These are phyloP conservation scores for Metschnikowia drakensbergensis DNA, from an alignment of 805 yeast genomes.

Conservation along the genomic window DNA sequence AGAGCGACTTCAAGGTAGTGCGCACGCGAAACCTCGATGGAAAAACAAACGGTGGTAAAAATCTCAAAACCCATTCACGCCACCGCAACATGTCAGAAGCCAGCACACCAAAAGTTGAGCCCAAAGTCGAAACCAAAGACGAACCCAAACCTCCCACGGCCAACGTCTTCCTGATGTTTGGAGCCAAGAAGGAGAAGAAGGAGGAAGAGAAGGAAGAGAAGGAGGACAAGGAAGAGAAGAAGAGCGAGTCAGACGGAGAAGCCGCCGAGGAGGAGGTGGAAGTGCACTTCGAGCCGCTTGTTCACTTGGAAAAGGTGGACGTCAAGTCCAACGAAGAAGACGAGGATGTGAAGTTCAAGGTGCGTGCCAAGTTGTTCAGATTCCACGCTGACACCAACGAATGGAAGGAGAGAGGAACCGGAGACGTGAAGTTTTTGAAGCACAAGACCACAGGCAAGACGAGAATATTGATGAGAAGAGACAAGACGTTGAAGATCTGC, in stretches of 20 bases:
- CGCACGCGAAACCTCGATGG: slow-evolving; percentile 4
- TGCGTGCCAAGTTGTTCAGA: slow-evolving; percentile 92
- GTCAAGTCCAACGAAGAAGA: slow-evolving; percentile 94
- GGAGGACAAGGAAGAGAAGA: slow-evolving; percentile 34
- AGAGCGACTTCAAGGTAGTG: slow-evolving; percentile 1
- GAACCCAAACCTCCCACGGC: slow-evolving; percentile 66
- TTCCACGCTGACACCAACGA: slow-evolving; percentile 80
- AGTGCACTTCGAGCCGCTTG: slow-evolving; percentile 95
- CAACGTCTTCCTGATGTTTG: slow-evolving; percentile 91
- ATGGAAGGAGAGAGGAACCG: slow-evolving; percentile 99
- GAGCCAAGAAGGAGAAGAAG: slow-evolving; percentile 77
- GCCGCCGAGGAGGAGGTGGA: slow-evolving; percentile 65
- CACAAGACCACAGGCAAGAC: slow-evolving; percentile 80
- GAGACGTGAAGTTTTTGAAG: slow-evolving; percentile 92
- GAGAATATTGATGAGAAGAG: slow-evolving; percentile 97
- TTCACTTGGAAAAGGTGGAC: slow-evolving; percentile 91
- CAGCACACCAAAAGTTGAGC: slow-evolving; percentile 12
- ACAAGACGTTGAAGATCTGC: slow-evolving; percentile 95
- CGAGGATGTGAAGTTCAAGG: slow-evolving; percentile 78
- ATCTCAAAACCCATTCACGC: background rate
- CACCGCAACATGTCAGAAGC: slow-evolving; percentile 3
- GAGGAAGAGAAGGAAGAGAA: slow-evolving; percentile 29
- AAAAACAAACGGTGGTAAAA: slow-evolving; percentile 1
- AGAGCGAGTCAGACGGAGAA: slow-evolving; percentile 52
- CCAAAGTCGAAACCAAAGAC: slow-evolving; percentile 27